Evolutionary conservation across 2,329 filamentous ascomycete species (phyloP).

Genomic region (Monosporascus sp.): DNA sequence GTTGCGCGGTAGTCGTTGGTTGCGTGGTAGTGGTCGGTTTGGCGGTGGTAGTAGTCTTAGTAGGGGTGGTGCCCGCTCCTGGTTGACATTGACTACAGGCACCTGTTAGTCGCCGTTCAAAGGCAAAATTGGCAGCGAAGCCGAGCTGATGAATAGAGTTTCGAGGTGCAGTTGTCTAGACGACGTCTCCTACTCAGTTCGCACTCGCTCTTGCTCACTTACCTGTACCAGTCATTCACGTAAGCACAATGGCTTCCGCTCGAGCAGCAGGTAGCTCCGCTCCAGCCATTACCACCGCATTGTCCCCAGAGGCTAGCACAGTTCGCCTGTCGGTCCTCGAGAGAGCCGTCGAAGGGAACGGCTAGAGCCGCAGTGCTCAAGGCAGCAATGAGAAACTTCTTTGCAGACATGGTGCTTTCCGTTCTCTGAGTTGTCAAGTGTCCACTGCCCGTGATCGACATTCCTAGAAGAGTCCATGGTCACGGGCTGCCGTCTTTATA

Average conservation of each 20-base stretch:
- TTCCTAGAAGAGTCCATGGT: no score
- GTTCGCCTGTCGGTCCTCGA: conserved; percentile 34
- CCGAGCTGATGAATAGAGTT: no score
- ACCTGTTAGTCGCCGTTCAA: background rate
- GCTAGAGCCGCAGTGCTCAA: conserved; percentile 33
- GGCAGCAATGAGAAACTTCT: conserved; percentile 28
- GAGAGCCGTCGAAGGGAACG: conserved; percentile 29
- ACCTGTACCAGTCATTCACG: conserved; percentile 19
- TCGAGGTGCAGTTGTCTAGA: background rate
- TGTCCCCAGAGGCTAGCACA: conserved; percentile 30
- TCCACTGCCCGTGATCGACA: conserved; percentile 4
- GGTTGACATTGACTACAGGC: conserved; percentile 12
- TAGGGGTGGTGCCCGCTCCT: conserved; percentile 7
- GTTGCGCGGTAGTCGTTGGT: conserved; percentile 25
- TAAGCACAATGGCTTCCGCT: conserved; percentile 31
- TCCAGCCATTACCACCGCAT: conserved; percentile 40
- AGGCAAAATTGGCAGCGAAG: background rate
- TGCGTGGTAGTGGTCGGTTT: conserved; percentile 27
- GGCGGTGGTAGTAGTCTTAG: conserved; percentile 9
- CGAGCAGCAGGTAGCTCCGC: conserved; percentile 38
- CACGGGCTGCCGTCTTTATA: no score
- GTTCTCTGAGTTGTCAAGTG: conserved; percentile 4
- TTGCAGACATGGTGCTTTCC: conserved; percentile 19
- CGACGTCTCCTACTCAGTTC: background rate
- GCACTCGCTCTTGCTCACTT: background rate